These are phyloP conservation scores for Ilyonectria sp. DNA, from an alignment of 2,329 filamentous ascomycete species.

Conservation along the genomic window DNA sequence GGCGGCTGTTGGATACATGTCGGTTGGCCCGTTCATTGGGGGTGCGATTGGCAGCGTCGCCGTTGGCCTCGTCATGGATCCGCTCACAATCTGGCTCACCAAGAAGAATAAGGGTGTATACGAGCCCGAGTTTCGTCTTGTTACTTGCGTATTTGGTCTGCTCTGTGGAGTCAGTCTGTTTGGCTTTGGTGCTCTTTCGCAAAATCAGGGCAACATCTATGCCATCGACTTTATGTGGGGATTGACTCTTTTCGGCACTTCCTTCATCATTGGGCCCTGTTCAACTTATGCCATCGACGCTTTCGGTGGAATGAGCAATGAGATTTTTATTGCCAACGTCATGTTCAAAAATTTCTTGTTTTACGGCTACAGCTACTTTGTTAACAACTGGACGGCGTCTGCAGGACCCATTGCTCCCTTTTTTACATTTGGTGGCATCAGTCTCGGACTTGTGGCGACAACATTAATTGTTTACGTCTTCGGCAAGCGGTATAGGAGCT, in stretches of 20 bases:
- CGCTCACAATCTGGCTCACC: slow-evolving; percentile 20
- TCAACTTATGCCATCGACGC: slow-evolving; percentile 26
- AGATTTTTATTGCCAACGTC: slow-evolving; percentile 33
- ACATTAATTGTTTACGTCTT: not conserved
- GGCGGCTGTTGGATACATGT: slow-evolving; percentile 1
- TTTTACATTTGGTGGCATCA: not conserved
- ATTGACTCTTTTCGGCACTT: slow-evolving; percentile 27
- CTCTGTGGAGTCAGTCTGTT: slow-evolving; percentile 1
- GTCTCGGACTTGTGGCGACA: not conserved
- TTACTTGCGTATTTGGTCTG: not conserved
- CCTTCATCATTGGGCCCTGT: slow-evolving; percentile 4
- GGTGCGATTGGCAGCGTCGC: slow-evolving; percentile 18
- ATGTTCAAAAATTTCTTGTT: slow-evolving; percentile 18
- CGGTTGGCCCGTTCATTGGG: slow-evolving; percentile 16
- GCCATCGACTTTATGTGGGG: slow-evolving; percentile 20
- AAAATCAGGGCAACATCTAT: slow-evolving; percentile 12
- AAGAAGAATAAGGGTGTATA: slow-evolving; percentile 26
- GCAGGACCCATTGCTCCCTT: not conserved
- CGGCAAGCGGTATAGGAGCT: slow-evolving; percentile 1
- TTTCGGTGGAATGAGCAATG: slow-evolving; percentile 12
- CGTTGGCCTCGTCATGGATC: slow-evolving; percentile 11
- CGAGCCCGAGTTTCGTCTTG: slow-evolving; percentile 30
- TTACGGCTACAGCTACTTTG: slow-evolving; percentile 3
- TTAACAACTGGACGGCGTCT: not conserved
- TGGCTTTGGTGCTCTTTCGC: slow-evolving; percentile 21